Base-by-base conservation (phyloP, 2,329 filamentous ascomycete species). In the Grosmannia huntii region DNA sequence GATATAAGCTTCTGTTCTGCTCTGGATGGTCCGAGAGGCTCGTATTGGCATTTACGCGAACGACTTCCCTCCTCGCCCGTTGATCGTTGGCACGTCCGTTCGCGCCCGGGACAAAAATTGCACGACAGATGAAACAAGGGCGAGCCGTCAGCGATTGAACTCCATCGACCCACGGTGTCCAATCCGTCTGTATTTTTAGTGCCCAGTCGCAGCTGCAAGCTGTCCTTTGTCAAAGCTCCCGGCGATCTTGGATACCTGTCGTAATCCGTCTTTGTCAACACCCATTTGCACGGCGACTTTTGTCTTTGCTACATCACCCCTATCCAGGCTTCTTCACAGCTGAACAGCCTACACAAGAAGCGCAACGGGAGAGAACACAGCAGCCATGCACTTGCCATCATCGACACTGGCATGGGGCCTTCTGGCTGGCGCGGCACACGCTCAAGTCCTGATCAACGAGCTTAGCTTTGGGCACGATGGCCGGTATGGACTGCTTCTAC, bases 391-490 rank as follows among this genome's bases (percentile, higher is more conserved):
- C 23, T 27, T 62, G 41, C 57, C 61, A 21, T 46, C 62, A 23
- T 16, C 55, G 12, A 54, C 55, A 6, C 55, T 63, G 53, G 63
- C 63, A n/a, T 62, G 57, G 60, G 41, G 58, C 57, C 57, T 65
- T 33, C 23, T 61, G n/a, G 63, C 61, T n/a, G 58, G 74, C 65
- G 64, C 75, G 53, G 75, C 74, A 41, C 76, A 80, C 57, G 85
- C 85, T 41, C 82, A 87, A 66, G 83, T 81, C 65, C 75, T 89
- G 57, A 80, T 89, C 67, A 85, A 83, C 64, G 83, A 84, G 66
- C 78, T 90, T 54, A 91, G 87, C 69, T 95, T 95, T 69, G 90
- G 90, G 44, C 81, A 87, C 67, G 79, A 80, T 61, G 77, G 78
- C 65, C 81, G 76, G 84, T 86, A 73, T 50, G 68, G 21, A 27